A percentile compares a stretch with the other conserved stretches of the same genome.
These are phyloP conservation scores for Phytophthora pluvialis DNA, from an alignment of 352 stramenopile genomes.

Conservation along the genomic window DNA sequence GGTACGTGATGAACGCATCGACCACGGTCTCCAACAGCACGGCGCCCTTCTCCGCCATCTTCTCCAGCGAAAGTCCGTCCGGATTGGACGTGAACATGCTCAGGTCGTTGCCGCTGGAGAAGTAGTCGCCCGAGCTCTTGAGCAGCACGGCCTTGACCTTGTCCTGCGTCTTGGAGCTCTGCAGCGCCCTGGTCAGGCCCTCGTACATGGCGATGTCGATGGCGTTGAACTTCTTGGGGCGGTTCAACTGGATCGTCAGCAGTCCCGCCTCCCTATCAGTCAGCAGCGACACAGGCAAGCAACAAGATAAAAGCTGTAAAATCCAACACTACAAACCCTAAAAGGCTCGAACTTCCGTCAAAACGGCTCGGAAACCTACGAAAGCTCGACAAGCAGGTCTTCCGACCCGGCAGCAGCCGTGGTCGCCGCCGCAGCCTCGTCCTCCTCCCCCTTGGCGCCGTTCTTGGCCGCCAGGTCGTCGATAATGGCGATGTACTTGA, in stretches of 20 bases:
- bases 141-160: constrained; percentile 86
- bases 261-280: constrained; percentile 56
- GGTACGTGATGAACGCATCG: constrained; percentile 85
- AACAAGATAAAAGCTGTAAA: constrained; percentile 3
- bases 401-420: constrained; percentile 33
- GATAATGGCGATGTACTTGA: constrained; percentile 80
- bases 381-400: constrained; percentile 62
- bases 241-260: constrained; percentile 83
- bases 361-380: constrained; percentile 36
- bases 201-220: constrained; percentile 88
- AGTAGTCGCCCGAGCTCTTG: constrained; percentile 87
- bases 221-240: constrained; percentile 87
- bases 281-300: background rate
- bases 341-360: constrained; percentile 5
- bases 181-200: constrained; percentile 71
- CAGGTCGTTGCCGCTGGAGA: constrained; percentile 91
- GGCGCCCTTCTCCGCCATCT: constrained; percentile 63
- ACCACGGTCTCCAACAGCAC: constrained; percentile 70
- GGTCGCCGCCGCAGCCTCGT: constrained; percentile 4
- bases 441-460: constrained; percentile 30
- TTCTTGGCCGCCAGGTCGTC: constrained; percentile 62
- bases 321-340: background rate
- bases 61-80: constrained; percentile 58
- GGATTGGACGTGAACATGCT: constrained; percentile 77
- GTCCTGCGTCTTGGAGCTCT: constrained; percentile 64